Percentiles rank a stretch among this genome's conserved stretches.
Conservation (phyloP, 78 protist species). For the Chrysochromulina tobinii region DNA sequence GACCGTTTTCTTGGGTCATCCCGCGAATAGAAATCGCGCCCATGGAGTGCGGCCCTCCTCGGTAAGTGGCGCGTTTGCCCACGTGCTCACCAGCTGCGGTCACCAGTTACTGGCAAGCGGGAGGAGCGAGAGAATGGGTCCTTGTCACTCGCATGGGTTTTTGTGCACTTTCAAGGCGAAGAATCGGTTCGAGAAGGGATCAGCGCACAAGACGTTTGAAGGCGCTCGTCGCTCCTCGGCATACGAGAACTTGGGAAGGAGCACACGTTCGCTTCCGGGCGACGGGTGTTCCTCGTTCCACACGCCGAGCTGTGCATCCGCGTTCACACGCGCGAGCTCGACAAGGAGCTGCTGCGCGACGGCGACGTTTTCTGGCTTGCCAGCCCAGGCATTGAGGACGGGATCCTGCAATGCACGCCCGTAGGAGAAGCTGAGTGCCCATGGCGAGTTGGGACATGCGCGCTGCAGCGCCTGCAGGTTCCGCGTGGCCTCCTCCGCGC, state of each 20-base stretch:
- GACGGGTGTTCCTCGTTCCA: constrained; percentile 15
- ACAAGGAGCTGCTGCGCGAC: constrained; percentile 65
- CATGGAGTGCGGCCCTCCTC: no score
- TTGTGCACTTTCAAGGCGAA: no score
- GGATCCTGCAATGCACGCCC: constrained; percentile 90
- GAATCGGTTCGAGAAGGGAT: no score
- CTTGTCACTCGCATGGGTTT: no score
- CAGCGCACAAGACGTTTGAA: no score
- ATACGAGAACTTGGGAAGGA: not conserved
- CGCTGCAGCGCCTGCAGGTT: constrained; percentile 87
- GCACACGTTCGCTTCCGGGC: not conserved
- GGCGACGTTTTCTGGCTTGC: constrained; percentile 56
- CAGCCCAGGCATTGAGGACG: constrained; percentile 69
- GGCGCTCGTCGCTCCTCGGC: not conserved
- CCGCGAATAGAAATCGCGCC: no score
- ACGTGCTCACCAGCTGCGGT: no score
- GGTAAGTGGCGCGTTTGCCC: no score
- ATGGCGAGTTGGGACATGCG: constrained; percentile 60
- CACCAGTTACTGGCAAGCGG: no score
- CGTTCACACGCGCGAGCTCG: constrained; percentile 69
- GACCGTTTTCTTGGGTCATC: no score
- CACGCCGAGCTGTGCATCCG: not conserved
- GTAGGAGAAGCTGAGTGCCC: constrained; percentile 87
- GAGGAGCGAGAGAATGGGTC: no score
- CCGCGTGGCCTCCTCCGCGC: constrained; percentile 84